Percentiles rank a stretch among this genome's conserved stretches.
Conservation (phyloP, 2,329 filamentous ascomycete genomes). For the Emmonsia crescens region DNA sequence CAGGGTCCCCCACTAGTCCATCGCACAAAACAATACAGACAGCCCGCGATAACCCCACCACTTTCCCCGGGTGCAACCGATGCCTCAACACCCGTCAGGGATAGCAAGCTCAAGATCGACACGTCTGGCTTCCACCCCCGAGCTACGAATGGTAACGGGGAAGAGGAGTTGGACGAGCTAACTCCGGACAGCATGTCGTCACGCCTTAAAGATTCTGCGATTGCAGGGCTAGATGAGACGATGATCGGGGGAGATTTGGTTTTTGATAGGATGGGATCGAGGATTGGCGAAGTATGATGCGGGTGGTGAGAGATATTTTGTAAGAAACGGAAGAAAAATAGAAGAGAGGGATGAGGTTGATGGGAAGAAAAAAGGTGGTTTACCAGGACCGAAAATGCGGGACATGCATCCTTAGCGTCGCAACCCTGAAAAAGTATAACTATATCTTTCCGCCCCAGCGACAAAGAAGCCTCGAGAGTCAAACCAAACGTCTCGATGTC, state of each 20-base stretch:
- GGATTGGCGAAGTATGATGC: conserved; percentile 17
- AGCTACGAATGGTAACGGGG: conserved; percentile 6
- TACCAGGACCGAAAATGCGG: background rate
- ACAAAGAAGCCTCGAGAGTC: background rate
- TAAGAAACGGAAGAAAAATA: too few relatives aligned
- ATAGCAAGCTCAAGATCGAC: conserved; percentile 34
- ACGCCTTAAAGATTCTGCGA: conserved; percentile 35
- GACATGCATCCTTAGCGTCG: background rate
- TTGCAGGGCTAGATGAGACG: conserved; percentile 31
- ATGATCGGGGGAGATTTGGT: conserved; percentile 25
- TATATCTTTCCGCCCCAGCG: background rate
- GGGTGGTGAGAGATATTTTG: background rate
- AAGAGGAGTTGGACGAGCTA: conserved; percentile 34
- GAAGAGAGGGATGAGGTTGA: background rate
- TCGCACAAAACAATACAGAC: conserved; percentile 23
- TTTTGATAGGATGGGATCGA: conserved; percentile 34
- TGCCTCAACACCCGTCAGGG: conserved; percentile 16
- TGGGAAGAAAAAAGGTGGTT: background rate
- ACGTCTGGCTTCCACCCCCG: conserved; percentile 24
- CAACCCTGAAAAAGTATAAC: background rate
- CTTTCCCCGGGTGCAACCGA: conserved; percentile 12
- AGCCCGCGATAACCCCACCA: conserved; percentile 13
- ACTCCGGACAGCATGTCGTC: conserved; percentile 41
- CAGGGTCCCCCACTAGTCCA: conserved; percentile 35
- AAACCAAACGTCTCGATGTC: background rate